Evolutionary conservation across 139 green algal genomes (phyloP), one percentile per base, ranked within the genome.

Genomic region (Chlorella sp.): DNA sequence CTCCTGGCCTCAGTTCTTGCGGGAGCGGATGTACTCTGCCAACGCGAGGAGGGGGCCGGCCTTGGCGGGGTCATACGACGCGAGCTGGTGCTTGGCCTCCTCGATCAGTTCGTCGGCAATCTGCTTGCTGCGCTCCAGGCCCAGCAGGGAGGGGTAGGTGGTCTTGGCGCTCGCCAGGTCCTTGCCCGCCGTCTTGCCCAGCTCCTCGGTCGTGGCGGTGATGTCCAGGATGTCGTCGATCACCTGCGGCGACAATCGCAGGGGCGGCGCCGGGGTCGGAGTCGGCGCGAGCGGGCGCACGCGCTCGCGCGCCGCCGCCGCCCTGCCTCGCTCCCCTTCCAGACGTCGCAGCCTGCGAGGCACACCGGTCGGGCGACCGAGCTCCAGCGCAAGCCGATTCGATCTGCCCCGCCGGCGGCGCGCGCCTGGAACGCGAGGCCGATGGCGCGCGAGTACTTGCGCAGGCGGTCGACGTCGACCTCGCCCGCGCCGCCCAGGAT

Each of bases 211-310:
- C 5, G 90, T 92, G 48, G 88, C 78, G 19, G 95, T 98, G 58
- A 98, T 92, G 83, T 99, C 96, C 74, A 99, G 86, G 77, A 99
- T 98, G 86, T 99, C 96, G 80, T 99, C 96, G 50, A 99, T 86
- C 8, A 99, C 94, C 72, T 77, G 59, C 14, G 6, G 29, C n/a
- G n/a, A n/a, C n/a, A n/a, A n/a, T n/a, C n/a, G n/a, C n/a, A n/a
- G n/a, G n/a, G n/a, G n/a, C n/a, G n/a, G n/a, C n/a, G n/a, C n/a
- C n/a, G n/a, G n/a, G n/a, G n/a, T n/a, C n/a, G n/a, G n/a, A n/a
- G n/a, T n/a, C n/a, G n/a, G n/a, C n/a, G n/a, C n/a, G n/a, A n/a
- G n/a, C n/a, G n/a, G n/a, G n/a, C n/a, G n/a, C n/a, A n/a, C n/a
- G n/a, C n/a, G n/a, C n/a, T n/a, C n/a, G n/a, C n/a, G n/a, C n/a